Conservation (phyloP, 768 basidiomycete genomes). For the Rhodotorula paludigena region DNA sequence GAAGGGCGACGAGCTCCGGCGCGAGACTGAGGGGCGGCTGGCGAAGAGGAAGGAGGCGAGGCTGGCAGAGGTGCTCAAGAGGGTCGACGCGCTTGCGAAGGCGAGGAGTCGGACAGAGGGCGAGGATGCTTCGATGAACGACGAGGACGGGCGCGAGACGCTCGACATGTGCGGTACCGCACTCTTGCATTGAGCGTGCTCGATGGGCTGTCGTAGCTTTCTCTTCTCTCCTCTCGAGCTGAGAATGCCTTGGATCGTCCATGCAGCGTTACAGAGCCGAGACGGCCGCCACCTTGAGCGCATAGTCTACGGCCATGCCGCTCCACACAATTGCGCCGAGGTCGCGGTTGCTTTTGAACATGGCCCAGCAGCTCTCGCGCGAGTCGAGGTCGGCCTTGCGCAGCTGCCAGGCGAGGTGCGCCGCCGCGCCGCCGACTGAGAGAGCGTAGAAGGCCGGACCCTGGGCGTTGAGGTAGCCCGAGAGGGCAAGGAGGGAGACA, state of each 20-base stretch:
- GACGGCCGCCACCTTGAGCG: conserved; percentile 19
- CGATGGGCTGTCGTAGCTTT: too few relatives aligned
- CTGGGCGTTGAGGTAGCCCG: conserved; percentile 74
- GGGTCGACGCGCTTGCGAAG: neutral
- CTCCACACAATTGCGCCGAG: conserved; percentile 40
- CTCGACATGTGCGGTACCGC: conserved; percentile 10
- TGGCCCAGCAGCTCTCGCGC: conserved; percentile 78
- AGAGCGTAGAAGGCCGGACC: conserved; percentile 70
- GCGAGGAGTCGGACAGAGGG: neutral
- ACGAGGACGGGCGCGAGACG: neutral
- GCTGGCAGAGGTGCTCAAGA: neutral
- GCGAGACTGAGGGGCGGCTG: conserved; percentile 2
- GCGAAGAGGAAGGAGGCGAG: neutral
- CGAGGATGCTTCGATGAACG: neutral
- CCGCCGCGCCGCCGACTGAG: conserved; percentile 65
- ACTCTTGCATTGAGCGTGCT: neutral
- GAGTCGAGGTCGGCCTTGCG: conserved; percentile 67
- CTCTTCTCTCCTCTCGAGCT: too few relatives aligned
- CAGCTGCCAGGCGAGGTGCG: conserved; percentile 73
- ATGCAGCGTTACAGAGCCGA: too few relatives aligned
- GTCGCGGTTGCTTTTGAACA: conserved; percentile 54
- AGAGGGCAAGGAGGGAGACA: conserved; percentile 66
- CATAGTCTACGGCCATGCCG: conserved; percentile 31
- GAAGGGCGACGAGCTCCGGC: conserved; percentile 17
- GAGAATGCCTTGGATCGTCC: too few relatives aligned